Evolutionary conservation across 108 stramenopile genomes (phyloP), one percentile per base, ranked within the genome.

Genomic region (Epithemia pelagica): DNA sequence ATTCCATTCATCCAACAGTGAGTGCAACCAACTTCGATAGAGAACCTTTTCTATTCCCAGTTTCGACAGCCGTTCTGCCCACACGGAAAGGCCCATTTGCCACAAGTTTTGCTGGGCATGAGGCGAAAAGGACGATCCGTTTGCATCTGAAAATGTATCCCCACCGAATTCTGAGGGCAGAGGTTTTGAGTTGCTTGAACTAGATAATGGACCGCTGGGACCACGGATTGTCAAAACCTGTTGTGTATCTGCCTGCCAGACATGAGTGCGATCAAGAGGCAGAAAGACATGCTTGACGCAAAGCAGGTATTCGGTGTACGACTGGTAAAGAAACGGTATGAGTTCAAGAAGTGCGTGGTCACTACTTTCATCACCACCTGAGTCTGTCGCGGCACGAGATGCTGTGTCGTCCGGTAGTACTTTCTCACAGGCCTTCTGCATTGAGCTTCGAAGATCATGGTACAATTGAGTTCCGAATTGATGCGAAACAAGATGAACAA

Each of bases 401-500:
- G 57, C 55, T 21, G 68, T 23, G 15, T 61, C 61, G 7, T 62
- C 29, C 0, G 75, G 66, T 33, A 75, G 53, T 7, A 82, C 71
- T 58, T 73, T 68, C 64, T 74, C 70, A 30, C 82, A 78, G 15
- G 84, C 88, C 54, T 79, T 52, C 23, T 87, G 64, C 69, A 92
- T 70, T 54, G 76, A 72, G 1, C 60, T 54, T 23, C 80, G 65
- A 23, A 89, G 64, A 31, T 87, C 88, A 21, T 63, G 30, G 63
- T 92, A 92, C 62, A 92, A 58, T 26, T 75, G 55, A 1, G 85
- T 76, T 1, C 91, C 91, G 67, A 70, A 89, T 66, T 82, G 70
- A 55, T 92, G 91, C 30, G 73, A 78, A 24, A 80, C 75, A 33
- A 92, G 70, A 69, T 89, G 77, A 53, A 88, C 84, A 0, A 92